Conservation (phyloP, 306 rosid species). For the Glycine tomentella region DNA sequence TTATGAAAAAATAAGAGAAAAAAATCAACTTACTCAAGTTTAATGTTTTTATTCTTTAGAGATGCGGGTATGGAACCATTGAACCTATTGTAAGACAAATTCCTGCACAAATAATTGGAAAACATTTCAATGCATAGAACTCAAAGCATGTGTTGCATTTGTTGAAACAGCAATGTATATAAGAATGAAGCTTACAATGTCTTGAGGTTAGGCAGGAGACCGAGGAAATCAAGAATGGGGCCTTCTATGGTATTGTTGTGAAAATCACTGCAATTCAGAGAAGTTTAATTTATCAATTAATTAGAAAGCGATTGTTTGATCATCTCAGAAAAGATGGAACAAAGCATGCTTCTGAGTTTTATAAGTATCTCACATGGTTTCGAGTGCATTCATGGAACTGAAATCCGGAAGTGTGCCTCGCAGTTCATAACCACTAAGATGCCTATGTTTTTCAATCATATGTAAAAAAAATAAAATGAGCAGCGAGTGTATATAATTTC, state of each 20-base stretch:
- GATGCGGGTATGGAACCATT: slow-evolving; percentile 49
- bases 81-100: slow-evolving; percentile 50
- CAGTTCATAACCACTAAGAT: slow-evolving; percentile 52
- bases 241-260: slow-evolving; percentile 56
- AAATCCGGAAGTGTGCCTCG: slow-evolving; percentile 57
- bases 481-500: background rate
- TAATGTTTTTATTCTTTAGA: slow-evolving; percentile 41
- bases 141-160: slow-evolving; percentile 22
- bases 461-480: slow-evolving; percentile 22
- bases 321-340: background rate
- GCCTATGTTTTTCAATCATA: slow-evolving; percentile 41
- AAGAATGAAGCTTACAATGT: slow-evolving; percentile 46
- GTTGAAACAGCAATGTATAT: slow-evolving; percentile 2
- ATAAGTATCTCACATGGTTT: slow-evolving; percentile 51
- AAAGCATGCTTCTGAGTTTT: background rate
- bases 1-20: background rate
- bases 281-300: background rate
- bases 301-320: background rate
- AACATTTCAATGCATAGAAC: background rate
- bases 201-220: slow-evolving; percentile 53
- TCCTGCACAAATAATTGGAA: slow-evolving; percentile 35
- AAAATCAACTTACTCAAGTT: slow-evolving; percentile 45
- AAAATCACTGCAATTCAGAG: slow-evolving; percentile 49
- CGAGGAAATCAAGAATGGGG: slow-evolving; percentile 55
- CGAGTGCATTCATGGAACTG: slow-evolving; percentile 63